Percentiles rank a stretch among this genome's conserved stretches.
These are phyloP conservation scores for Moniliophthora roreri DNA, from an alignment of 1,284 basidiomycete genomes.

Conservation along the genomic window DNA sequence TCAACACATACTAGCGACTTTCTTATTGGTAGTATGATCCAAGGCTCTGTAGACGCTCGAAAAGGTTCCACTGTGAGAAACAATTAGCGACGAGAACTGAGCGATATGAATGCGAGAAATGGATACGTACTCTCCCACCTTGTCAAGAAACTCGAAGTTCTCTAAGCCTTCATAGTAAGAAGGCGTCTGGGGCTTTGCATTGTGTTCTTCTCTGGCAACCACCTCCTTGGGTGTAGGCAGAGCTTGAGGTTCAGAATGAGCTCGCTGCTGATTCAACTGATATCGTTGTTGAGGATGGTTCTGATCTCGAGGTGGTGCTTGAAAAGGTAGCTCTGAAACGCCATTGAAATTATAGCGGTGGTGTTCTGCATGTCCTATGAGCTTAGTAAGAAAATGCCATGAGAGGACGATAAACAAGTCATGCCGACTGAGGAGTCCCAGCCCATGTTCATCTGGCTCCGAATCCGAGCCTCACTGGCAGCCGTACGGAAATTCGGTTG, in stretches of 20 bases:
- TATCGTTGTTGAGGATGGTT: conserved; percentile 27
- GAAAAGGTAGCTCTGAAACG: conserved; percentile 27
- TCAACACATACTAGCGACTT: conserved; percentile 75
- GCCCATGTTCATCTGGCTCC: no score
- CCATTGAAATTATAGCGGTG: conserved; percentile 41
- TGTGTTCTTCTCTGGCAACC: conserved; percentile 78
- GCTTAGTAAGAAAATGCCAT: conserved; percentile 59
- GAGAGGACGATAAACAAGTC: conserved; percentile 21
- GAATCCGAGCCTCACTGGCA: no score
- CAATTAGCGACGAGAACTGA: conserved; percentile 12
- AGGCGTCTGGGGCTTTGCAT: conserved; percentile 78
- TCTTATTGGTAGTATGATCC: conserved; percentile 74
- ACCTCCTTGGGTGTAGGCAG: conserved; percentile 50
- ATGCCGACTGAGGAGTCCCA: no score
- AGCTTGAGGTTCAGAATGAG: conserved; percentile 14
- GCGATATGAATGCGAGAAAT: conserved; percentile 15
- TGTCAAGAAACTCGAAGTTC: conserved; percentile 78
- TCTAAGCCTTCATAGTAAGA: conserved; percentile 84
- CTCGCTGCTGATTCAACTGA: neutral
- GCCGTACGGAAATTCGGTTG: no score
- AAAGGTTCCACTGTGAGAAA: conserved; percentile 80
- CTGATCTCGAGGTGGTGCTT: conserved; percentile 23
- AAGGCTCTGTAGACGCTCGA: conserved; percentile 97
- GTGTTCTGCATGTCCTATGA: conserved; percentile 84
- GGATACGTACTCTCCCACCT: conserved; percentile 92